Evolutionary conservation across 257 asterid species (phyloP).

Genomic region (Handroanthus guayacan): DNA sequence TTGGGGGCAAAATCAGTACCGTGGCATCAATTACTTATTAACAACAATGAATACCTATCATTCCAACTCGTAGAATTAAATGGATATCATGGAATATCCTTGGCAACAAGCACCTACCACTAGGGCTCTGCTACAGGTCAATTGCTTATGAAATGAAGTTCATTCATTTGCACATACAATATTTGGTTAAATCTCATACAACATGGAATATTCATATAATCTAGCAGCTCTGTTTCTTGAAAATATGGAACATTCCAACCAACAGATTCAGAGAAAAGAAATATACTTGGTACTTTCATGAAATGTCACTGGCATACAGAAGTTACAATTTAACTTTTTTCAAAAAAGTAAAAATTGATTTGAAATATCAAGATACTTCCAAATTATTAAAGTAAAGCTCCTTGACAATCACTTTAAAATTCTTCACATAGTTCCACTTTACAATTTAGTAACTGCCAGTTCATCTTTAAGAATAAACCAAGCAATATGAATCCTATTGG

Average conservation of each 20-base stretch:
- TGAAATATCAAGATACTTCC: not conserved
- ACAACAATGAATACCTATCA: slow-evolving; percentile 14
- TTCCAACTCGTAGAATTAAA: slow-evolving; percentile 2
- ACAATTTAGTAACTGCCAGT: not conserved
- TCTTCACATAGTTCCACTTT: not conserved
- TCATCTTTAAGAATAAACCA: not conserved
- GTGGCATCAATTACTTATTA: not conserved
- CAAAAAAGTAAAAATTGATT: not conserved
- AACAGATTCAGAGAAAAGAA: not conserved
- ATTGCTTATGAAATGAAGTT: not conserved
- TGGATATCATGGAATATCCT: slow-evolving; percentile 27
- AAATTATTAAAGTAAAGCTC: not conserved
- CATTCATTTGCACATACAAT: not conserved
- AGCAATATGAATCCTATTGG: not conserved
- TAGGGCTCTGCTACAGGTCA: too few relatives aligned
- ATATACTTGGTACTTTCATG: not conserved
- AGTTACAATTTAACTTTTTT: not conserved
- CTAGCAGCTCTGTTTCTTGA: not conserved
- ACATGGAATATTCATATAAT: slow-evolving; percentile 7
- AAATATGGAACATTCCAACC: not conserved
- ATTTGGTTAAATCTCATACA: not conserved
- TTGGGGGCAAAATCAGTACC: not conserved
- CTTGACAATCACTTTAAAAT: not conserved
- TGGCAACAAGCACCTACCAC: not conserved
- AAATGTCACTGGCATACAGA: slow-evolving; percentile 15